A percentile compares a stretch with the other conserved stretches of the same genome.
phyloP scores from a whole-genome alignment of 2,329 filamentous ascomycete genomes.

The Dactylellina drechsleri region DNA sequence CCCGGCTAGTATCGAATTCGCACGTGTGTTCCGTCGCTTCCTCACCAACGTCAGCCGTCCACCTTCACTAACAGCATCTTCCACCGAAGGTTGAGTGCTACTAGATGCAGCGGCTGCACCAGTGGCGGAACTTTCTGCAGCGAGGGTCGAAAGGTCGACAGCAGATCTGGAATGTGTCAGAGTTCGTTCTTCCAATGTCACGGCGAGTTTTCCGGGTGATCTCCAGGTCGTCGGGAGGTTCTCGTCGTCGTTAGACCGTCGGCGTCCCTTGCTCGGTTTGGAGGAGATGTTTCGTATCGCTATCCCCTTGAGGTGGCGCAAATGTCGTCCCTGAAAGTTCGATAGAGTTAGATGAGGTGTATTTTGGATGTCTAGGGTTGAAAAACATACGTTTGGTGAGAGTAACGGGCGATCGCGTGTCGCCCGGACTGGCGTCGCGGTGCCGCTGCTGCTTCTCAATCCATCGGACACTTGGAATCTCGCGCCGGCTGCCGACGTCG shows the following conservation, averaged over 20 bases:
- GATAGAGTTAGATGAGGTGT: background rate
- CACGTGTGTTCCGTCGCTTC: constrained; percentile 46
- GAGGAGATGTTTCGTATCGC: constrained; percentile 51
- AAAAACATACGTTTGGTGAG: constrained; percentile 53
- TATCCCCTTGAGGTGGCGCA: constrained; percentile 57
- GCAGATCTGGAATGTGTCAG: constrained; percentile 55
- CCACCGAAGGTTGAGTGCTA: constrained; percentile 17
- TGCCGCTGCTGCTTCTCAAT: constrained; percentile 41
- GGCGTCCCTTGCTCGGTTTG: constrained; percentile 25
- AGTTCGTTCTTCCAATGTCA: constrained; percentile 31
- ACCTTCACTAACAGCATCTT: constrained; percentile 44
- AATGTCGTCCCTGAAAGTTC: constrained; percentile 52
- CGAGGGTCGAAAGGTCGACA: constrained; percentile 46
- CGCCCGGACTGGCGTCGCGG: constrained; percentile 43
- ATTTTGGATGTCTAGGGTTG: background rate
- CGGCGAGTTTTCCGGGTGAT: constrained; percentile 47
- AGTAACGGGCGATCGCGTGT: constrained; percentile 56
- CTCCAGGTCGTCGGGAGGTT: constrained; percentile 55
- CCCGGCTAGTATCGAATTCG: constrained; percentile 45
- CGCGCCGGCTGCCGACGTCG: constrained; percentile 48
- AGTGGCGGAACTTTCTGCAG: constrained; percentile 28
- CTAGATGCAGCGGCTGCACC: constrained; percentile 10
- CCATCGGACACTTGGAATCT: constrained; percentile 37
- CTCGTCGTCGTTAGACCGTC: constrained; percentile 57
- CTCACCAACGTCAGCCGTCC: constrained; percentile 35